These are phyloP conservation scores for Colletotrichum abscissum DNA, from an alignment of 2,329 filamentous ascomycete genomes.

Conservation along the genomic window DNA sequence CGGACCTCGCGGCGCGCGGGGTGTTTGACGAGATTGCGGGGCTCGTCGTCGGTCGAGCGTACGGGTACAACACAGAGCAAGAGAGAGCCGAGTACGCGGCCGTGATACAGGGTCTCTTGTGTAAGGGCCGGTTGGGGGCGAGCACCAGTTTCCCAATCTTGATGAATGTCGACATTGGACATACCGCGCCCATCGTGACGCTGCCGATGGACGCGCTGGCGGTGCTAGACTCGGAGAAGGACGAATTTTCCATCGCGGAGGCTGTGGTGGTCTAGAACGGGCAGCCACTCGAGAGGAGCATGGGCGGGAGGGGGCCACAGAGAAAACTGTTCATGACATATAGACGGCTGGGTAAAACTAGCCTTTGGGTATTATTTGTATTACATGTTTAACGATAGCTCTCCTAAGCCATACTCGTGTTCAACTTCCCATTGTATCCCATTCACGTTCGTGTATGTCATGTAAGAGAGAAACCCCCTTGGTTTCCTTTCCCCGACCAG, in stretches of 20 bases:
- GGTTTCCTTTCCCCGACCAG: neutral
- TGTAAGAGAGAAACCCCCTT: neutral
- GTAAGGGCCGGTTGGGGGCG: constrained; percentile 44
- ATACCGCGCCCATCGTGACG: constrained; percentile 55
- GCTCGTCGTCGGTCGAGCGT: constrained; percentile 54
- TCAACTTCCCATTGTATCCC: constrained; percentile 1
- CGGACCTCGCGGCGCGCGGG: constrained; percentile 54
- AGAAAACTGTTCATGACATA: neutral
- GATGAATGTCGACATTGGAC: constrained; percentile 55
- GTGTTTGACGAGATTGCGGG: constrained; percentile 54
- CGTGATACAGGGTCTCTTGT: constrained; percentile 47
- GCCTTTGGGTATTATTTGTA: constrained; percentile 28
- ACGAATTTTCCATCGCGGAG: constrained; percentile 48
- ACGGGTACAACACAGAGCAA: constrained; percentile 50
- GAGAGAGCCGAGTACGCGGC: constrained; percentile 42
- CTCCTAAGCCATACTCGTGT: neutral
- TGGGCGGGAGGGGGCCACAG: neutral
- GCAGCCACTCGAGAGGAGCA: neutral
- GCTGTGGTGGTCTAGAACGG: constrained; percentile 24
- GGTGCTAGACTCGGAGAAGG: constrained; percentile 49
- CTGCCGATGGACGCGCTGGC: constrained; percentile 51
- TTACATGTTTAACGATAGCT: constrained; percentile 20
- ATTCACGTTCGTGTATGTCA: constrained; percentile 19
- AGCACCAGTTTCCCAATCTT: constrained; percentile 51
- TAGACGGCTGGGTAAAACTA: neutral